These are phyloP conservation scores for Vigna angularis DNA, from an alignment of 306 rosid genomes.

Conservation along the genomic window DNA sequence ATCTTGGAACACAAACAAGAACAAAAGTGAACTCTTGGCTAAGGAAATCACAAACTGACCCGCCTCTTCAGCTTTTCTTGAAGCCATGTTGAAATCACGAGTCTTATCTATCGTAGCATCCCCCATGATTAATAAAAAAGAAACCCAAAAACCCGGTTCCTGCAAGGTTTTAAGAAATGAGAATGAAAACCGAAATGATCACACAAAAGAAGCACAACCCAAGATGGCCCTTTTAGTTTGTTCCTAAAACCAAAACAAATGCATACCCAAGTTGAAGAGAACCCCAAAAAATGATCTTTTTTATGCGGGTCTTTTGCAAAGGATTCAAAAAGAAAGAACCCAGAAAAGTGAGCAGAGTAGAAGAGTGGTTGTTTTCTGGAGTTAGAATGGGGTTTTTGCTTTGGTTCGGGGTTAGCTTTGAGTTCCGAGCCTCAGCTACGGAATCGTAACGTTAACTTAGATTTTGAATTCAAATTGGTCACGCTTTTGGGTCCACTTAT, in stretches of 20 bases:
- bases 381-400: conserved; percentile 19
- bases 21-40: not conserved
- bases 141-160: conserved; percentile 34
- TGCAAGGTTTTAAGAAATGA: conserved; percentile 15
- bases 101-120: conserved; percentile 54
- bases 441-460: conserved; percentile 47
- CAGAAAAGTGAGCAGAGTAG: conserved; percentile 17
- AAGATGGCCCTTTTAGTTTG: not conserved
- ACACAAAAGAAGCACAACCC: conserved; percentile 16
- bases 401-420: conserved; percentile 43
- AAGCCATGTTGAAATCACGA: conserved; percentile 78
- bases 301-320: conserved; percentile 23
- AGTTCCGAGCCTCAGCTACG: conserved; percentile 41
- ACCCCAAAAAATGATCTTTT: conserved; percentile 27
- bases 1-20: not conserved
- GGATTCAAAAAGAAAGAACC: conserved; percentile 34
- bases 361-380: conserved; percentile 15
- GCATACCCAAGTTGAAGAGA: conserved; percentile 25
- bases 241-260: not conserved
- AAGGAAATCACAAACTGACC: conserved; percentile 53
- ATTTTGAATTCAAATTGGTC: conserved; percentile 50
- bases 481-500: conserved; percentile 32
- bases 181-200: conserved; percentile 30
- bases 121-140: conserved; percentile 54
- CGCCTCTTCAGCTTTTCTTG: conserved; percentile 95